These are phyloP conservation scores for Candida easanensis DNA, from an alignment of 805 yeast genomes.

Conservation along the genomic window DNA sequence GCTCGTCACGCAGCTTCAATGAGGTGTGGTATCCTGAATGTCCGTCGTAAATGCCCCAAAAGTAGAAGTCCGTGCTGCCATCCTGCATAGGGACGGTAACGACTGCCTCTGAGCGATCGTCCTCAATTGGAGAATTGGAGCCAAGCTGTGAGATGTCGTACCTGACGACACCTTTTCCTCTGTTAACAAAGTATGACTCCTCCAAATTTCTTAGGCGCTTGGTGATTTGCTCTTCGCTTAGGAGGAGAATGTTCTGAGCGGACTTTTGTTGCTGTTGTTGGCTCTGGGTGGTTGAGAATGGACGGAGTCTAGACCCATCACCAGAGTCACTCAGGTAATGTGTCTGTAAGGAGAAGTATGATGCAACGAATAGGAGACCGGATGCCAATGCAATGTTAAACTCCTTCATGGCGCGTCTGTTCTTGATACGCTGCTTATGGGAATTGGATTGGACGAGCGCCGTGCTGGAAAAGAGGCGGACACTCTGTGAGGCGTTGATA, in stretches of 20 bases:
- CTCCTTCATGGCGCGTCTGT: conserved; percentile 14
- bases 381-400: conserved; percentile 29
- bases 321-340: conserved; percentile 28
- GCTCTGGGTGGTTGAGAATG: conserved; percentile 25
- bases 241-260: conserved; percentile 53
- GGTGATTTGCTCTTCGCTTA: conserved; percentile 71
- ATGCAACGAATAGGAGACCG: conserved; percentile 27
- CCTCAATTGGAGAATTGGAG: conserved; percentile 92
- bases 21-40: conserved; percentile 97
- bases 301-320: conserved; percentile 10
- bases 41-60: conserved; percentile 95
- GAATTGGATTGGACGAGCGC: conserved; percentile 1
- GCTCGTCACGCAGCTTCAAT: conserved; percentile 74
- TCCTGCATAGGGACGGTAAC: conserved; percentile 59
- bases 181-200: conserved; percentile 73
- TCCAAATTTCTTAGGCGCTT: conserved; percentile 66
- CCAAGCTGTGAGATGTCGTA: conserved; percentile 90
- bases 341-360: conserved; percentile 26
- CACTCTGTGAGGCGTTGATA: conserved; percentile 1
- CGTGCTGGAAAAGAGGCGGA: conserved; percentile 11
- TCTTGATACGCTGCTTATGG: conserved; percentile 2
- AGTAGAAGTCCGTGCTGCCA: conserved; percentile 73
- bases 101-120: conserved; percentile 82
- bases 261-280: conserved; percentile 27
- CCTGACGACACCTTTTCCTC: conserved; percentile 84